Conservation (phyloP, 2,329 filamentous ascomycete genomes). For the Claviceps sp. region DNA sequence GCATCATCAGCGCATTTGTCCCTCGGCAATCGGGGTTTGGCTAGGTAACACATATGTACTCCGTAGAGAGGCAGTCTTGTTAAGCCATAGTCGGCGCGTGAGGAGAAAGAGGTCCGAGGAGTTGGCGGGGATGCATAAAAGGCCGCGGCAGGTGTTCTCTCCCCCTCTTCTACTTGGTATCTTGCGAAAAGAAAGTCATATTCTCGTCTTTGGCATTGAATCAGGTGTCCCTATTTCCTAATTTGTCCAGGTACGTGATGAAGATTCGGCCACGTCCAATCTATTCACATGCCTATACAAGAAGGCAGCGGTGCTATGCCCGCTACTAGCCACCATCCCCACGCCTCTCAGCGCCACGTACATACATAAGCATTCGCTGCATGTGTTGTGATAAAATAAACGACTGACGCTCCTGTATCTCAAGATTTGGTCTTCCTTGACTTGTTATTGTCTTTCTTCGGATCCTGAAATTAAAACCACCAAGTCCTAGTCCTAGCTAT, state of each 20-base stretch:
- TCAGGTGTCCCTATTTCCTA: background rate
- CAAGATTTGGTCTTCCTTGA: background rate
- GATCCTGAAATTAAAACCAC: background rate
- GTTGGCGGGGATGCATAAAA: background rate
- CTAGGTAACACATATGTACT: no score
- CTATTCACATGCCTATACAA: background rate
- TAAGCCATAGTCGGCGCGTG: background rate
- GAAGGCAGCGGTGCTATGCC: background rate
- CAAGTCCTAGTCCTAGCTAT: slow-evolving; percentile 18
- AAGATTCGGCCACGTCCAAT: background rate
- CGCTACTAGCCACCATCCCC: background rate
- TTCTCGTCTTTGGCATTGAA: background rate
- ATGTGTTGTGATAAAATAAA: background rate
- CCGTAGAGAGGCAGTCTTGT: background rate
- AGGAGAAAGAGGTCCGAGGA: background rate
- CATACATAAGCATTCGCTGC: background rate
- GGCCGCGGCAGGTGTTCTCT: background rate
- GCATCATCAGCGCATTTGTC: background rate
- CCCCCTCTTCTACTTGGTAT: background rate
- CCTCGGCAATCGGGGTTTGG: slow-evolving; percentile 1
- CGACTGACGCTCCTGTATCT: background rate
- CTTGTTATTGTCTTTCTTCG: no score
- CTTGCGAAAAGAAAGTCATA: background rate
- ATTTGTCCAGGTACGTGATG: background rate
- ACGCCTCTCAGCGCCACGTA: background rate